These are phyloP conservation scores for Tuber indicum DNA, from an alignment of 495 filamentous ascomycete genomes.

Conservation along the genomic window DNA sequence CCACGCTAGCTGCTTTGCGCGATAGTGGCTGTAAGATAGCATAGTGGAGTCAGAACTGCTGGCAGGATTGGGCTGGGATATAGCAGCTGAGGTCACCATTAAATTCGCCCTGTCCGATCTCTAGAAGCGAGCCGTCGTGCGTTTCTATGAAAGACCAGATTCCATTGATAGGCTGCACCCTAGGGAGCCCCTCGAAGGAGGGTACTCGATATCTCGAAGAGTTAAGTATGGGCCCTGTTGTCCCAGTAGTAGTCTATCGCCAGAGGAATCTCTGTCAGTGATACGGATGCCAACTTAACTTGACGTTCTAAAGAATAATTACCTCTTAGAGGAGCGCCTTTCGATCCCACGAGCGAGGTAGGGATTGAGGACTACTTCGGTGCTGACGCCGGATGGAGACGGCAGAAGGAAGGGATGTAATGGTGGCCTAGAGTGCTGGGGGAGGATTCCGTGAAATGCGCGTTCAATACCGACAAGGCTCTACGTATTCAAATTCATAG, in stretches of 20 bases:
- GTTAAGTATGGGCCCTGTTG: background rate
- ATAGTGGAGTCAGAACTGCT: slow-evolving; percentile 38
- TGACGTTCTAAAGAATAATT: background rate
- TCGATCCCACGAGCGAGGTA: background rate
- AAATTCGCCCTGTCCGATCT: slow-evolving; percentile 24
- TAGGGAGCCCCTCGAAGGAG: background rate
- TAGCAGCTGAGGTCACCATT: slow-evolving; percentile 34
- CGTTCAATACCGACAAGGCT: background rate
- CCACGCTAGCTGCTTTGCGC: slow-evolving; percentile 23
- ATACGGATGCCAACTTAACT: background rate
- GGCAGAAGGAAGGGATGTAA: background rate
- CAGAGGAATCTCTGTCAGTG: background rate
- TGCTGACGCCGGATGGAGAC: background rate
- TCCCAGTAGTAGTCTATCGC: background rate
- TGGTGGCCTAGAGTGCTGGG: background rate
- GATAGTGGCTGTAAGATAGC: slow-evolving; percentile 24
- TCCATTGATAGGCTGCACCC: slow-evolving; percentile 37
- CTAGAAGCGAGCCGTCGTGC: slow-evolving; percentile 31
- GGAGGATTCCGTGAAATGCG: background rate
- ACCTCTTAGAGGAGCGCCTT: background rate
- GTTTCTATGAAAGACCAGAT: slow-evolving; percentile 29
- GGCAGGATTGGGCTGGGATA: slow-evolving; percentile 33
- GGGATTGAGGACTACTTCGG: background rate
- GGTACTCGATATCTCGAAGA: background rate
- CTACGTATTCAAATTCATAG: background rate